Conservation (phyloP, 208 protist genomes). For the Naegleria fowleri region DNA sequence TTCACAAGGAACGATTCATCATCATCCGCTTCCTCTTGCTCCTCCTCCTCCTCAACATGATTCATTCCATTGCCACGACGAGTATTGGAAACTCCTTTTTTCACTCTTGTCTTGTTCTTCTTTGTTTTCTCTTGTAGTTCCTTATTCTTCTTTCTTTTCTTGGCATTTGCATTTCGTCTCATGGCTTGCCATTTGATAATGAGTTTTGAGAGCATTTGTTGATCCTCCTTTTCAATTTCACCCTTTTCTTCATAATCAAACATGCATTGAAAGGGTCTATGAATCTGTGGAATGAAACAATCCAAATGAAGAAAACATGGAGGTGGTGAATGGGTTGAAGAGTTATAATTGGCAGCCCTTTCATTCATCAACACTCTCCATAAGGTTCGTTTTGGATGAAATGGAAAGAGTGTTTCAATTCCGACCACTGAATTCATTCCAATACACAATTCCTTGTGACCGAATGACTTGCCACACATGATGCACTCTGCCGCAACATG, state of each 20-base stretch:
- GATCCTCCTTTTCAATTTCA: background rate
- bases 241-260: background rate
- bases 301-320: background rate
- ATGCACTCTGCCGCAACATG: background rate
- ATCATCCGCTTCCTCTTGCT: background rate
- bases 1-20: background rate
- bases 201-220: background rate
- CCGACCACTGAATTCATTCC: background rate
- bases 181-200: background rate
- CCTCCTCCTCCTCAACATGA: background rate
- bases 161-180: background rate
- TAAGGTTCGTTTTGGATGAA: background rate
- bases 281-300: background rate
- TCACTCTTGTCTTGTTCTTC: too few relatives aligned
- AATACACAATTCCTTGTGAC: background rate
- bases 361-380: background rate
- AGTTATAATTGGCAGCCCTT: too few relatives aligned
- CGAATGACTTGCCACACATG: background rate
- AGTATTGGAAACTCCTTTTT: too few relatives aligned
- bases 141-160: too few relatives aligned
- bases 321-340: too few relatives aligned
- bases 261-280: background rate
- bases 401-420: background rate
- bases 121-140: too few relatives aligned
- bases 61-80: too few relatives aligned